Percentiles rank a stretch among this genome's conserved stretches.
Conservation (phyloP, 208 protist genomes). For the Leishmania braziliensis region DNA sequence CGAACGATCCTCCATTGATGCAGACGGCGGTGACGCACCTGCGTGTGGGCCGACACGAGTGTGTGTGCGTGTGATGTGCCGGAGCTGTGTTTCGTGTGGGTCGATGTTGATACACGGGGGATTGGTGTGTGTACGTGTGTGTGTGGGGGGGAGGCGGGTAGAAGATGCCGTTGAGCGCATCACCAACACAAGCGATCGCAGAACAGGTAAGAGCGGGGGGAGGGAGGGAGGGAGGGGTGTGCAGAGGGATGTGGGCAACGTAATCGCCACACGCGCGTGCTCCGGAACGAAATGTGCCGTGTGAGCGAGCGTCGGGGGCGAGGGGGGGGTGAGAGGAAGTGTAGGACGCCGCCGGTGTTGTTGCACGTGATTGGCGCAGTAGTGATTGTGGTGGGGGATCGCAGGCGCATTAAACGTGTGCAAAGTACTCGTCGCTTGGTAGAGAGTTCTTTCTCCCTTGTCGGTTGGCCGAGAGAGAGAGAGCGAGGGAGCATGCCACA, state of each 20-base stretch:
- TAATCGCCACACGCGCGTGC: neutral
- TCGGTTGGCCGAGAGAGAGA: neutral
- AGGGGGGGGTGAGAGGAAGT: neutral
- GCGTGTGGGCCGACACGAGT: too few species aligned
- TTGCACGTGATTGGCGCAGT: neutral
- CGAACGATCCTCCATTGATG: constrained; percentile 50
- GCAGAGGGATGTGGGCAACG: neutral
- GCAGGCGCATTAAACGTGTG: too few species aligned
- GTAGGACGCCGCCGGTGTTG: neutral
- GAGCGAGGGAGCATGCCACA: too few species aligned
- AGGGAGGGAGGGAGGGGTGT: neutral
- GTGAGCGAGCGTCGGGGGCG: neutral
- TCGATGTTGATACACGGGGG: neutral
- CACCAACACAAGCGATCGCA: neutral
- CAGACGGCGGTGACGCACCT: neutral
- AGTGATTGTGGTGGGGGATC: neutral
- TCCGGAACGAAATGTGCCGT: neutral
- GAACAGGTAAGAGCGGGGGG: neutral
- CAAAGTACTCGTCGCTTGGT: too few species aligned
- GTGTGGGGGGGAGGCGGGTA: neutral
- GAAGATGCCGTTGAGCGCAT: neutral
- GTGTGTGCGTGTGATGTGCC: constrained; percentile 1
- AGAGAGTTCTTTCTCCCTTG: neutral
- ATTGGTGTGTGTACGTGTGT: neutral
- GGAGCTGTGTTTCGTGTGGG: neutral